Evolutionary conservation across 2,329 filamentous ascomycete species (phyloP), one percentile per base, ranked within the genome.

Genomic region (Botrytis deweyae): DNA sequence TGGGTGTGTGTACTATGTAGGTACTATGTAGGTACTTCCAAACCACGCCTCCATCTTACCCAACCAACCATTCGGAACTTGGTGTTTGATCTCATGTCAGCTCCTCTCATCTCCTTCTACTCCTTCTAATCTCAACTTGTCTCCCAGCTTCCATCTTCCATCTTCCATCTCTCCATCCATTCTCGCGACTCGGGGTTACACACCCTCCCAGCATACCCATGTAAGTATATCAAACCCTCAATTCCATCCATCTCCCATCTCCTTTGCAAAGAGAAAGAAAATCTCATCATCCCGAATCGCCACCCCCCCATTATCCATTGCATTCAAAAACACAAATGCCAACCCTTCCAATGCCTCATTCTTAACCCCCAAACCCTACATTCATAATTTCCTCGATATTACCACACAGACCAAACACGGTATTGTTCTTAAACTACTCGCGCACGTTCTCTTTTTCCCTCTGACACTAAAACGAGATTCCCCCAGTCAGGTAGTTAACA

Each of bases 371-470:
- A 38, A 49, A 67, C 64, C 64, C 64, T 67, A 67, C 65, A 67
- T 25, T 5, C 38, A 67, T 67, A 52, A 67, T 67, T 67, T 55
- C 65, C 65, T 55, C 46, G 38, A 67, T 52, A 67, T 55, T 67
- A 40, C 65, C 65, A 55, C 44, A 40, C 65, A 40, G 65, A 55
- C 33, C 49, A 44, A 22, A 67, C 65, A 55, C 33, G 33, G 65
- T 52, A 40, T 52, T n/a, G 25, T 18, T 67, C n/a, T 65, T 44
- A 33, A 46, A 33, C 38, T 40, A 14, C 49, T 22, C 14, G 29
- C 44, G 65, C 65, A 67, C 65, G 25, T 36, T 52, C 64, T 36
- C 29, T 36, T 18, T 25, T 16, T 16, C 46, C 5, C 36, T 4
- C 59, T 38, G 29, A 12, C 38, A 25, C 64, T 67, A 67, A 52